Evolutionary conservation across 2,329 filamentous ascomycete genomes (phyloP).

Genomic region (Colletotrichum sp.): DNA sequence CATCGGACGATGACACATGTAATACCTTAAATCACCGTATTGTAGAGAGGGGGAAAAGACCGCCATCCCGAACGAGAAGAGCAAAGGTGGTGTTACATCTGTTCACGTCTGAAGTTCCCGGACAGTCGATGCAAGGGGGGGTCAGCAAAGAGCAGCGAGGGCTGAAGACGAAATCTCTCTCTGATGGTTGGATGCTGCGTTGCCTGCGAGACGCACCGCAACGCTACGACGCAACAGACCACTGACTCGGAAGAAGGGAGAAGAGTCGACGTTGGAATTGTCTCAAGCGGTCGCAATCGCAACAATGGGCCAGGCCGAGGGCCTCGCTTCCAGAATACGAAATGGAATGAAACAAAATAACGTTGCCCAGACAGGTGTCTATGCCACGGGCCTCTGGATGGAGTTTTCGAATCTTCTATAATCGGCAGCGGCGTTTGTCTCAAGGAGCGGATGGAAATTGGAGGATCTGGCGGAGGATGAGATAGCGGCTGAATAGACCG

Average conservation of each 20-base stretch:
- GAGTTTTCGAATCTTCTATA: neutral
- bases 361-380: conserved; percentile 3
- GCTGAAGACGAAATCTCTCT: neutral
- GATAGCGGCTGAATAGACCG: neutral
- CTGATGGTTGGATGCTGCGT: neutral
- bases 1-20: conserved; percentile 11
- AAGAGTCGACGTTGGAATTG: conserved; percentile 4
- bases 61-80: neutral
- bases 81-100: neutral
- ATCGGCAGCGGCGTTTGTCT: conserved; percentile 7
- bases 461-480: conserved; percentile 14
- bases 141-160: neutral
- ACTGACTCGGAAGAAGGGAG: neutral
- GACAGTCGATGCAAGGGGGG: neutral
- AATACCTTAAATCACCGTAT: neutral
- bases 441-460: conserved; percentile 13
- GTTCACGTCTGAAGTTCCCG: neutral
- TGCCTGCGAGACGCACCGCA: neutral
- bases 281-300: neutral
- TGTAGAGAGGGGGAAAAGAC: neutral
- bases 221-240: conserved; percentile 1
- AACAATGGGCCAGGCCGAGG: neutral
- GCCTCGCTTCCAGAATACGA: conserved; percentile 14
- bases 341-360: conserved; percentile 14
- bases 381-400: neutral